Percentiles rank a stretch among this genome's conserved stretches.
phyloP scores from a whole-genome alignment of 306 rosid genomes.

The Sicyos baderoa region DNA sequence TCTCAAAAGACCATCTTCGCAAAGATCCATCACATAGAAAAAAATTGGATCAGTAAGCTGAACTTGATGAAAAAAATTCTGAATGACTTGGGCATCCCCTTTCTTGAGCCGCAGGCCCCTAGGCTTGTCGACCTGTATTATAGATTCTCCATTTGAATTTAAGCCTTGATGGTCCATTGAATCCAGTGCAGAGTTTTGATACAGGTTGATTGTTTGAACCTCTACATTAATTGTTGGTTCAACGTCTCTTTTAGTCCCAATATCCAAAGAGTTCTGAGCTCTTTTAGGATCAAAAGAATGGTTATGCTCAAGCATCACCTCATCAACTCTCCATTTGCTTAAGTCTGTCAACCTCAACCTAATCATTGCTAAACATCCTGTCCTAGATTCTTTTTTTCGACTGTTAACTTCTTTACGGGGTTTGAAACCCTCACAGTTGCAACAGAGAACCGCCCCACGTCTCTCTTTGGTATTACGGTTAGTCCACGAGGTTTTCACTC shows the following conservation, averaged over 20 bases:
- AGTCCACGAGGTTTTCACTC: slow-evolving; percentile 95
- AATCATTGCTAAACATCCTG: slow-evolving; percentile 90
- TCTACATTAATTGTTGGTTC: slow-evolving; percentile 75
- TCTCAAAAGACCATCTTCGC: slow-evolving; percentile 72
- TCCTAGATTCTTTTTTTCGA: slow-evolving; percentile 86
- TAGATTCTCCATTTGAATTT: slow-evolving; percentile 47
- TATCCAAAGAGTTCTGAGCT: slow-evolving; percentile 60
- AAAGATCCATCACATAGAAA: slow-evolving; percentile 78
- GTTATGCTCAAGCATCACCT: slow-evolving; percentile 89
- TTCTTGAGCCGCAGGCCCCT: slow-evolving; percentile 54
- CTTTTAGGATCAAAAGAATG: slow-evolving; percentile 93
- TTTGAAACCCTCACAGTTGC: slow-evolving; percentile 92
- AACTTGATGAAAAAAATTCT: slow-evolving; percentile 48
- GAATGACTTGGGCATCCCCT: slow-evolving; percentile 60
- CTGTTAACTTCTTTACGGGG: slow-evolving; percentile 71
- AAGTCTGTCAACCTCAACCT: slow-evolving; percentile 89
- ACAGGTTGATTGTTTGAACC: slow-evolving; percentile 82
- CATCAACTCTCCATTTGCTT: slow-evolving; percentile 91
- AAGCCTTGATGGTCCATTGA: slow-evolving; percentile 50
- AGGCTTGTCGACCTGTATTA: slow-evolving; percentile 29
- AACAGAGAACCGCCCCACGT: slow-evolving; percentile 95
- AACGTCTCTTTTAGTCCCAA: slow-evolving; percentile 65
- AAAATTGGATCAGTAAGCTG: slow-evolving; percentile 70
- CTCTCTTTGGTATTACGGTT: slow-evolving; percentile 96
- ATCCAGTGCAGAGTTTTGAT: slow-evolving; percentile 49